Evolutionary conservation across 1,139 yeast species (phyloP).

Genomic region (Kodamaea sp.): DNA sequence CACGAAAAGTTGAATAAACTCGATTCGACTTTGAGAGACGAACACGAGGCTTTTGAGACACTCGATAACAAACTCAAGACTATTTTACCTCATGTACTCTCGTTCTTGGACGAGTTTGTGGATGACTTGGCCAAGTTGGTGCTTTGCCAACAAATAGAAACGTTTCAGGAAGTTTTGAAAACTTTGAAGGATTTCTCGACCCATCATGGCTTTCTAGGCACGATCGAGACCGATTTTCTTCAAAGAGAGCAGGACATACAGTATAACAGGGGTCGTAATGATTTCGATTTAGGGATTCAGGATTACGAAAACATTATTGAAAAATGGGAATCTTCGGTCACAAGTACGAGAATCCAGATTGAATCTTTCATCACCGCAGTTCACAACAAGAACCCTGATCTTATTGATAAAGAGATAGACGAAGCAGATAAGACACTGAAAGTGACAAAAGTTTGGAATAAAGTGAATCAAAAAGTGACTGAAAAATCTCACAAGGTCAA

Average conservation of each 20-base stretch:
- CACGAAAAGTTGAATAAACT: conserved; percentile 30
- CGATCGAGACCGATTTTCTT: not conserved
- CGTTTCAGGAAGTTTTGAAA: conserved; percentile 28
- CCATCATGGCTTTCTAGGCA: conserved; percentile 38
- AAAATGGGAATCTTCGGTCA: conserved; percentile 37
- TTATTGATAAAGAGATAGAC: conserved; percentile 32
- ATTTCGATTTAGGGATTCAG: conserved; percentile 7
- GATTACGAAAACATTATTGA: conserved; percentile 25
- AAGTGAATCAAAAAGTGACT: conserved; percentile 24
- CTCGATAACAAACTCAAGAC: conserved; percentile 42
- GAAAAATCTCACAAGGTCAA: conserved; percentile 28
- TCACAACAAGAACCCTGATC: conserved; percentile 33
- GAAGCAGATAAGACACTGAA: conserved; percentile 29
- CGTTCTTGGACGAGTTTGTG: conserved; percentile 53
- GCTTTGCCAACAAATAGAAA: conserved; percentile 33
- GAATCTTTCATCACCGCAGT: conserved; percentile 37
- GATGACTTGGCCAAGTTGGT: conserved; percentile 39
- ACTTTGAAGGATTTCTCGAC: conserved; percentile 34
- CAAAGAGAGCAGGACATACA: not conserved
- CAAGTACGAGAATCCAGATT: conserved; percentile 35
- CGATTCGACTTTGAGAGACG: conserved; percentile 32
- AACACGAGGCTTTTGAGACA: conserved; percentile 31
- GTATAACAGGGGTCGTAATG: not conserved
- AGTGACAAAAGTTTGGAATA: conserved; percentile 30
- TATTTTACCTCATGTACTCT: conserved; percentile 48